phyloP scores from a whole-genome alignment of 2,329 filamentous ascomycete genomes.

The Catunica adiposa region DNA sequence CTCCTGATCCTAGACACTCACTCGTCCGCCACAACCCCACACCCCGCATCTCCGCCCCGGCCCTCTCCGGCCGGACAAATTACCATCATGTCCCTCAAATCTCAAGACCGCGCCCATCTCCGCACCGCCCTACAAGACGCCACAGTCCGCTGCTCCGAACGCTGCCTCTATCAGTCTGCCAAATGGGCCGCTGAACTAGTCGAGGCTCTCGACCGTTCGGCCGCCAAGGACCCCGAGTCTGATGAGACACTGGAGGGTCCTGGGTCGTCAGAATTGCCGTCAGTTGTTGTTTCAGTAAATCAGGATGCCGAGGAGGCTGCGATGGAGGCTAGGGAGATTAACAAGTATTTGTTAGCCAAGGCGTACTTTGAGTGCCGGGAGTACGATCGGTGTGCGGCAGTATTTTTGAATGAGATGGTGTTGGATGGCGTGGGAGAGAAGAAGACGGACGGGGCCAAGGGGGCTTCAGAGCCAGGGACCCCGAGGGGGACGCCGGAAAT shows the following conservation, averaged over 20 bases:
- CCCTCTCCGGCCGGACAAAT: not conserved
- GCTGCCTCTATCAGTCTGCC: conserved; percentile 86
- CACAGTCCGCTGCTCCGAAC: conserved; percentile 77
- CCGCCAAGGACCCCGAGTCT: conserved; percentile 31
- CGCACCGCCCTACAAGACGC: conserved; percentile 66
- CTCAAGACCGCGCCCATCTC: conserved; percentile 12
- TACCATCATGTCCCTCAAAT: conserved; percentile 10
- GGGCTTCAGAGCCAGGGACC: not conserved
- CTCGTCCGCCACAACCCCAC: not conserved
- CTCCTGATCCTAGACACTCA: no score
- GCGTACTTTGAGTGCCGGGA: conserved; percentile 91
- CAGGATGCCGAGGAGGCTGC: conserved; percentile 54
- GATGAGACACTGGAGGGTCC: conserved; percentile 21
- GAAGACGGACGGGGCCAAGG: conserved; percentile 21
- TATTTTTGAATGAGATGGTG: conserved; percentile 69
- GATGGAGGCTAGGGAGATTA: conserved; percentile 63
- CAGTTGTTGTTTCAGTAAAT: conserved; percentile 36
- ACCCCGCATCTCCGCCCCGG: not conserved
- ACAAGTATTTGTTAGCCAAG: conserved; percentile 78
- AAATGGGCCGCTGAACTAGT: conserved; percentile 97
- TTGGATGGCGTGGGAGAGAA: conserved; percentile 48
- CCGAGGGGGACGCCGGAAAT: conserved; percentile 14
- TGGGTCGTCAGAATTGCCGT: conserved; percentile 23
- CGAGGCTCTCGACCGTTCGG: conserved; percentile 49
- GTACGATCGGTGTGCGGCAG: conserved; percentile 79